phyloP scores from a whole-genome alignment of 805 yeast genomes.

The Candida morakotiae region DNA sequence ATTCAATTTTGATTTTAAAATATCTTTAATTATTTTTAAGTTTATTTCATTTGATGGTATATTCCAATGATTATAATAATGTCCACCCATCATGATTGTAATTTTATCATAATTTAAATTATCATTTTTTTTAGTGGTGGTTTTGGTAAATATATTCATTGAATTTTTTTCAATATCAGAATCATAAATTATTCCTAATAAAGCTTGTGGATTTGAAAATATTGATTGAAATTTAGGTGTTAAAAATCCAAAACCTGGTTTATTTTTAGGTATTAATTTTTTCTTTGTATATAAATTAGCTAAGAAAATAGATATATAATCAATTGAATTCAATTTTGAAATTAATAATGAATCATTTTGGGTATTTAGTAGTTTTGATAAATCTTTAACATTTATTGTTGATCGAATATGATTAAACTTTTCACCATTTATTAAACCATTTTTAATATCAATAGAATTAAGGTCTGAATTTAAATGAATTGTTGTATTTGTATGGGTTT shows the following conservation, averaged over 20 bases:
- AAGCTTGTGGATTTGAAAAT: constrained; percentile 43
- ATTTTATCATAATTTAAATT: constrained; percentile 38
- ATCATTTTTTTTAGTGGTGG: background rate
- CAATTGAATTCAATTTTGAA: constrained; percentile 17
- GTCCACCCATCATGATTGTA: constrained; percentile 92
- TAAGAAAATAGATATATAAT: constrained; percentile 52
- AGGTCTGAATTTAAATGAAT: constrained; percentile 29
- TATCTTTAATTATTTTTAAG: constrained; percentile 22
- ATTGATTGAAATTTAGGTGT: constrained; percentile 53
- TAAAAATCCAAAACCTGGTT: constrained; percentile 81
- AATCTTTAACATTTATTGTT: constrained; percentile 46
- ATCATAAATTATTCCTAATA: constrained; percentile 88
- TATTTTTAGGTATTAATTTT: constrained; percentile 29
- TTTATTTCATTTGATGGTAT: constrained; percentile 27
- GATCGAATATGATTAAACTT: constrained; percentile 56
- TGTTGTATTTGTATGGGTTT: constrained; percentile 35
- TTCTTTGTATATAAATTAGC: constrained; percentile 58
- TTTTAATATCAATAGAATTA: constrained; percentile 14
- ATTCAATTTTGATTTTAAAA: constrained; percentile 20
- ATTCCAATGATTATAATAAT: constrained; percentile 32
- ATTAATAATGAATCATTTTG: constrained; percentile 13
- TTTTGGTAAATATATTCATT: constrained; percentile 10
- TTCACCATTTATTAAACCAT: constrained; percentile 13
- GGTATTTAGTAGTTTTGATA: constrained; percentile 32
- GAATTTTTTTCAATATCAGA: constrained; percentile 68